These are phyloP conservation scores for Debaryomyces prosopidis DNA, from an alignment of 805 yeast genomes.

Conservation along the genomic window DNA sequence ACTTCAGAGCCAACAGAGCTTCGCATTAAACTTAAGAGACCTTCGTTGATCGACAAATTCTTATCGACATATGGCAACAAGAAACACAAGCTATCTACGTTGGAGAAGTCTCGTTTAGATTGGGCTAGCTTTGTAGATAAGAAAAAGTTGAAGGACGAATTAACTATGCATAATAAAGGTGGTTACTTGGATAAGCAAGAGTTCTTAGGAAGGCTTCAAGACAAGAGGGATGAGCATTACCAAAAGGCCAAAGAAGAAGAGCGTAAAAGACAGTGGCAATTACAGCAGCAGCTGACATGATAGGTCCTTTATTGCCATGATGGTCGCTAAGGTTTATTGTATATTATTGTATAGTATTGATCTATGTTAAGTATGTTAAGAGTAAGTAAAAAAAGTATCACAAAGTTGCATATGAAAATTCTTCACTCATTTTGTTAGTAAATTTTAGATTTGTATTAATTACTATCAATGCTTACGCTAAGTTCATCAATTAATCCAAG, in stretches of 20 bases:
- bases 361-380: background rate
- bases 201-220: constrained; percentile 75
- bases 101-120: constrained; percentile 90
- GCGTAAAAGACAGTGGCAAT: constrained; percentile 14
- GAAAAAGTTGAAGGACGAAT: constrained; percentile 80
- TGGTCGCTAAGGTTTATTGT: background rate
- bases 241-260: constrained; percentile 44
- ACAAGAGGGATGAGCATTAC: constrained; percentile 51
- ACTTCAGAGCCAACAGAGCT: constrained; percentile 37
- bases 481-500: too few species aligned
- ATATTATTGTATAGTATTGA: background rate
- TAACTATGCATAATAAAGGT: constrained; percentile 76
- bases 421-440: background rate
- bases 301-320: too few species aligned
- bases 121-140: constrained; percentile 95
- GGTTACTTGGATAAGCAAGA: constrained; percentile 93
- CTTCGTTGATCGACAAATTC: constrained; percentile 75
- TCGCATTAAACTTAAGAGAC: constrained; percentile 65
- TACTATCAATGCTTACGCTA: too few species aligned
- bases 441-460: too few species aligned
- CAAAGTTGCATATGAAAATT: background rate
- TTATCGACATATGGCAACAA: constrained; percentile 62
- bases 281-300: constrained; percentile 7
- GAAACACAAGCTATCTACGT: constrained; percentile 75
- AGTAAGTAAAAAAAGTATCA: background rate